Base-by-base conservation (phyloP, 139 green algal species). In the Volvox africanus region DNA sequence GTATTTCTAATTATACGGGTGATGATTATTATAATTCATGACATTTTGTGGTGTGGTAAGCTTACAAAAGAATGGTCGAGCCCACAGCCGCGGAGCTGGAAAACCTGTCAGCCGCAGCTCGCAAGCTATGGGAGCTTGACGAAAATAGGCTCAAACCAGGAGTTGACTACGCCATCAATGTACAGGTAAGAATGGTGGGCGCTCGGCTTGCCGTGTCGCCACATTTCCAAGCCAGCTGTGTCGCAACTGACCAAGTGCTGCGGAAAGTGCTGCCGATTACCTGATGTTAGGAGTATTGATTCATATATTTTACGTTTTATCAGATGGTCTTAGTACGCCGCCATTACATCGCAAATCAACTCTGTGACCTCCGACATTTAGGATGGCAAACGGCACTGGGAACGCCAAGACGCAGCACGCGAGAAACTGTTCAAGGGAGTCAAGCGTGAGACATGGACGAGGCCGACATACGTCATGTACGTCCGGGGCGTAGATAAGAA, bases 341-440 rank as follows among this genome's bases (percentile, higher is more conserved):
- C 36, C 80, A 69, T 2, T 71, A 16, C 2, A 24, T 9, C 50
- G 44, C 55, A 2, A 28, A 36, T 69, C 21, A 26, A 33, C 9
- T 1, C 80, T 18, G 19, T 92, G 55, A 81, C 28, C 50, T 44
- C 35, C 44, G 44, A 55, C 44, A 55, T 55, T 55, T 87, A 96
- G 94, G 36, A 69, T 30, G 94, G 93, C 22, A 97, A 97, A 91
- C 81, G 79, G 61, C 89, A 91, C 11, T 95, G 86, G 73, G 32
- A 92, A 20, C 86, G 90, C 0, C 61, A 61, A 33, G 95, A 97
- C 37, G 88, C 86, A 0, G 94, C 94, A 1, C 14, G n/a, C 22
- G 80, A 91, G 37, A 94, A 93, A 69, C 93, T 97, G 21, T 97
- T 97, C 89, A 78, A 78, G 30, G 90, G 79, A 14, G 95, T 97